Base-by-base conservation (phyloP, 306 rosid genomes). In the Castanea sativa region DNA sequence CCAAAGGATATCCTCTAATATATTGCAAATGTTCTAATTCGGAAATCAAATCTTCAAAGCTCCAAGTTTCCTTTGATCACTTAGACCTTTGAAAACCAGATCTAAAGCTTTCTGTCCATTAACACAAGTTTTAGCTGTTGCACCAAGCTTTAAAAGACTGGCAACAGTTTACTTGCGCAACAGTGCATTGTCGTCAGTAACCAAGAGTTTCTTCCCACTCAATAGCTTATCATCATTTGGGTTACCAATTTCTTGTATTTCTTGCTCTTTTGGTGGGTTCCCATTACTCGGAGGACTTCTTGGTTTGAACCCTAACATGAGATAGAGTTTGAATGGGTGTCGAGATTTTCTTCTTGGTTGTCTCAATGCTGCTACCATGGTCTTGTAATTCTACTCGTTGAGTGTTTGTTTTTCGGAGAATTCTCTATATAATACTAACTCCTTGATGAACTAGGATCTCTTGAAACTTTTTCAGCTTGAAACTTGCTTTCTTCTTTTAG, bases 91-190 rank as follows among this genome's bases (percentile, higher is more conserved):
- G 55, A 52, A 65, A 80, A 90, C 89, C 23, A 74, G 75, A 49
- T 76, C 60, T 58, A 87, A 76, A 43, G 91, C 96, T 73, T 90
- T 73, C 76, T 78, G 80, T 12, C 99, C 96, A 83, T 95, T 90
- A 79, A 64, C 60, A 73, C 92, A 89, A 38, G 73, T 79, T 51
- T 90, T 87, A 55, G 84, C 56, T 49, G 29, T 84, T 20, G 85
- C 97, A 53, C 99, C 98, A 29, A 87, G 85, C 8, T 10, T 69
- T 41, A 7, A 33, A 83, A 92, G 69, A 38, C 11, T 53, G 30
- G 21, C 12, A 29, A 18, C 56, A 74, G 85, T 81, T 71, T 92
- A 0, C 80, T 4, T 90, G 45, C 87, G 59, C n/a, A 76, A 53
- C 61, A 80, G 0, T 20, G 3, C 25, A 69, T 0, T 23, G 82